phyloP scores from a whole-genome alignment of 768 basidiomycete genomes.

The Cystofilobasidium bisporidii region DNA sequence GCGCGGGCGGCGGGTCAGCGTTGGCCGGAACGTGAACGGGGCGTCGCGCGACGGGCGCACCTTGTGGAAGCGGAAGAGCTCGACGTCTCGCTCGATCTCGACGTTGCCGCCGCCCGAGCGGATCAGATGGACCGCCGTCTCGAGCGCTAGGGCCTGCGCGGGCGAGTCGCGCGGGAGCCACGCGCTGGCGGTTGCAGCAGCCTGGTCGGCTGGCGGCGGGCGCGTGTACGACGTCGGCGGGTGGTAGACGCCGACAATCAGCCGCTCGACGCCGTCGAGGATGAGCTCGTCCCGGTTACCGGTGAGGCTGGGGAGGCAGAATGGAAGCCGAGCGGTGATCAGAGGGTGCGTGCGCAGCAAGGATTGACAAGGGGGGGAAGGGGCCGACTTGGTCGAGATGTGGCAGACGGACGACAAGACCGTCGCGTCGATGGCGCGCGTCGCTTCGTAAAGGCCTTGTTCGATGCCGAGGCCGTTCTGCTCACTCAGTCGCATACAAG shows the following conservation, averaged over 20 bases:
- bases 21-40: too few species aligned
- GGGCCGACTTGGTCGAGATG: background rate
- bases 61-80: slow-evolving; percentile 25
- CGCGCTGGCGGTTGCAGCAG: background rate
- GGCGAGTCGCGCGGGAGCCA: background rate
- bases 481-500: background rate
- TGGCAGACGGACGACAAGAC: slow-evolving; percentile 31
- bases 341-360: too few species aligned
- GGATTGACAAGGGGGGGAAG: background rate
- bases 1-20: background rate
- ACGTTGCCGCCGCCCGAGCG: slow-evolving; percentile 15
- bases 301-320: too few species aligned
- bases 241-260: slow-evolving; percentile 24
- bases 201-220: background rate
- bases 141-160: background rate
- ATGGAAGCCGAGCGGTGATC: too few species aligned
- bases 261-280: slow-evolving; percentile 25
- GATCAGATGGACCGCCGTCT: slow-evolving; percentile 19
- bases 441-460: slow-evolving; percentile 52
- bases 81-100: slow-evolving; percentile 24
- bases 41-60: background rate
- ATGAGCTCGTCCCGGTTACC: slow-evolving; percentile 25
- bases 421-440: slow-evolving; percentile 31
- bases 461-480: slow-evolving; percentile 70
- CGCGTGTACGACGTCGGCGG: slow-evolving; percentile 8